Evolutionary conservation across 352 stramenopile genomes (phyloP), one percentile per base, ranked within the genome.

Genomic region (Phytophthora pisi): DNA sequence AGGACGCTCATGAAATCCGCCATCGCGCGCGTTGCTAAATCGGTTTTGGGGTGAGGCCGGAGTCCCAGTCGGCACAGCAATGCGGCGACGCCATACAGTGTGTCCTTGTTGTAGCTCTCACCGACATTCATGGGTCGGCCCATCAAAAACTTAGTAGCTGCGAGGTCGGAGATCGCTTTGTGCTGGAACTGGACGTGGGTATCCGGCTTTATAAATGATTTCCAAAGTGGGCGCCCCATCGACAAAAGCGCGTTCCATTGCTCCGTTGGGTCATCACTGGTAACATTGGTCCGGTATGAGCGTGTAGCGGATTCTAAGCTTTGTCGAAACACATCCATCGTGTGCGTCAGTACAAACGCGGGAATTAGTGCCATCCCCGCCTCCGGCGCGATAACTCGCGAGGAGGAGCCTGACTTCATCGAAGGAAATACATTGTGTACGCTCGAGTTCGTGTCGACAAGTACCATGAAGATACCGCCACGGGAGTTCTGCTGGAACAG

Each of bases 301-400:
- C 55, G 10, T 34, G 42, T 7, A 11, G 42, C 42, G 42, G n/a
- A 28, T 23, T 49, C 6, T n/a, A 7, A n/a, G 42, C 13, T 49
- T 49, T 7, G 42, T 23, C 15, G n/a, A 49, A 56, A 36, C 8
- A 54, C 38, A 45, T 81, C 73, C 52, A 81, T 74, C 13, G 63
- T 74, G 16, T 74, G 28, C 0, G 69, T 84, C 69, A 89, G 73
- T 51, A 91, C 53, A 61, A 91, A 86, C 63, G 82, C 70, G 61
- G 86, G 84, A 74, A 95, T 79, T 74, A 85, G 72, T 77, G 59
- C 67, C 66, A 28, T 28, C 26, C 26, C 26, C 26, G 26, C 26
- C 26, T 28, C 26, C 26, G 2, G 26, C 26, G 26, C 26, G 26
- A 28, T 28, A 28, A 28, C 4, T 28, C 26, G 26, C 1, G 26